Percentiles rank a stretch among this genome's conserved stretches.
phyloP scores from a whole-genome alignment of 2,329 filamentous ascomycete species.

The Dissoconium aciculare region DNA sequence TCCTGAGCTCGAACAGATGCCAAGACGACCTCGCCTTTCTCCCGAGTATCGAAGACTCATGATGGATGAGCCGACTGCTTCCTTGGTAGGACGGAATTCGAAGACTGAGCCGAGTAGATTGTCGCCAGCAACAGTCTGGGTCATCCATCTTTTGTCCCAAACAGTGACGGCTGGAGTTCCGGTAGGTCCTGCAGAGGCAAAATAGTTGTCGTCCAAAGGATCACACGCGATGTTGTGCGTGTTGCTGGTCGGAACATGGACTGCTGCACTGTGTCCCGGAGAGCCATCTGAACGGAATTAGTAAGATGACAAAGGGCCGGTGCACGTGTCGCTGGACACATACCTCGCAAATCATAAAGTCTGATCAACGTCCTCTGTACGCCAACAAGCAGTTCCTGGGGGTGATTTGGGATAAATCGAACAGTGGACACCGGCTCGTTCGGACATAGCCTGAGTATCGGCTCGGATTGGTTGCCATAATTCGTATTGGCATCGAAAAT shows the following conservation, averaged over 20 bases:
- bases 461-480: slow-evolving; percentile 35
- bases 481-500: slow-evolving; percentile 62
- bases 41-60: slow-evolving; percentile 50
- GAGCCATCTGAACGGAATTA: slow-evolving; percentile 13
- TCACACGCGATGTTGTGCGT: slow-evolving; percentile 61
- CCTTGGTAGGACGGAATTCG: slow-evolving; percentile 42
- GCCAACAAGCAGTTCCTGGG: slow-evolving; percentile 59
- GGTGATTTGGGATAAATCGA: slow-evolving; percentile 65
- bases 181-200: slow-evolving; percentile 58
- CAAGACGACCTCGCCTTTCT: slow-evolving; percentile 42
- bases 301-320: neutral
- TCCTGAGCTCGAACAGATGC: slow-evolving; percentile 43
- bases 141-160: slow-evolving; percentile 54
- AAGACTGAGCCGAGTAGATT: slow-evolving; percentile 42
- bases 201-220: slow-evolving; percentile 67
- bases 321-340: slow-evolving; percentile 1
- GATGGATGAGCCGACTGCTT: slow-evolving; percentile 36
- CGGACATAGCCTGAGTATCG: slow-evolving; percentile 41
- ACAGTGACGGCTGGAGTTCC: slow-evolving; percentile 61
- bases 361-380: slow-evolving; percentile 61
- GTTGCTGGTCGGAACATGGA: slow-evolving; percentile 40
- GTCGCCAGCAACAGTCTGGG: slow-evolving; percentile 31
- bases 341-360: slow-evolving; percentile 65
- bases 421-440: slow-evolving; percentile 66
- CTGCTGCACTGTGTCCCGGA: slow-evolving; percentile 14